Conservation (phyloP, 768 basidiomycete species). For the Mycena kentingensis region DNA sequence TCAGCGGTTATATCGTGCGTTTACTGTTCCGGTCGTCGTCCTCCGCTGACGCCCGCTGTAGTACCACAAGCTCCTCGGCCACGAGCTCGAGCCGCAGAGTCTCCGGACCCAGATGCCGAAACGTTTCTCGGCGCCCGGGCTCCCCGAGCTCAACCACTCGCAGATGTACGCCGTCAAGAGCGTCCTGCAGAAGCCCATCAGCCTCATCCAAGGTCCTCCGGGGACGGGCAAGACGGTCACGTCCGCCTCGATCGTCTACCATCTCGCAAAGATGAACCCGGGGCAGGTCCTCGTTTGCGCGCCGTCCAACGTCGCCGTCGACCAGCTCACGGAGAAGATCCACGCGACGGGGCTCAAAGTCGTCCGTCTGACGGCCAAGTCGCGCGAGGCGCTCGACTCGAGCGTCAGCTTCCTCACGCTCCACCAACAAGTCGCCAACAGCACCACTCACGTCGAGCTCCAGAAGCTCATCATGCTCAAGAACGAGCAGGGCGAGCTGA, state of each 20-base stretch:
- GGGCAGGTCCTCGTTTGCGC: constrained; percentile 99
- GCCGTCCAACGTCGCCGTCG: constrained; percentile 98
- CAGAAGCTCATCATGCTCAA: constrained; percentile 98
- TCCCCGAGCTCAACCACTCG: constrained; percentile 98
- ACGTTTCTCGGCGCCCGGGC: constrained; percentile 93
- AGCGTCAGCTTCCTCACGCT: constrained; percentile 91
- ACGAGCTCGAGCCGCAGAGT: constrained; percentile 94
- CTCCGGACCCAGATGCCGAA: constrained; percentile 94
- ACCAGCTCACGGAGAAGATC: constrained; percentile 98
- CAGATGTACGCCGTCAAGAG: constrained; percentile 99
- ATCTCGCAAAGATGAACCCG: constrained; percentile 99
- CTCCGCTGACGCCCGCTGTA: constrained; percentile 32
- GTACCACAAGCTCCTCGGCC: constrained; percentile 98
- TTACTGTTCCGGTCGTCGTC: not conserved
- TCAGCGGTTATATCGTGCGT: constrained; percentile 95
- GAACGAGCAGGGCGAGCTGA: constrained; percentile 96
- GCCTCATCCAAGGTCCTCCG: constrained; percentile 97
- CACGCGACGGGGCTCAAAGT: constrained; percentile 99
- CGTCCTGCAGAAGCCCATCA: constrained; percentile 96
- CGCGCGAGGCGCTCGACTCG: constrained; percentile 97
- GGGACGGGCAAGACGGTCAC: constrained; percentile 99
- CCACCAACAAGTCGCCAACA: constrained; percentile 97
- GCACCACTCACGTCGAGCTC: constrained; percentile 92
- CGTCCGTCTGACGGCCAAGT: constrained; percentile 96
- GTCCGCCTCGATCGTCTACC: constrained; percentile 97